Evolutionary conservation across 2,329 filamentous ascomycete species (phyloP).

Genomic region (Talaromyces sp.): DNA sequence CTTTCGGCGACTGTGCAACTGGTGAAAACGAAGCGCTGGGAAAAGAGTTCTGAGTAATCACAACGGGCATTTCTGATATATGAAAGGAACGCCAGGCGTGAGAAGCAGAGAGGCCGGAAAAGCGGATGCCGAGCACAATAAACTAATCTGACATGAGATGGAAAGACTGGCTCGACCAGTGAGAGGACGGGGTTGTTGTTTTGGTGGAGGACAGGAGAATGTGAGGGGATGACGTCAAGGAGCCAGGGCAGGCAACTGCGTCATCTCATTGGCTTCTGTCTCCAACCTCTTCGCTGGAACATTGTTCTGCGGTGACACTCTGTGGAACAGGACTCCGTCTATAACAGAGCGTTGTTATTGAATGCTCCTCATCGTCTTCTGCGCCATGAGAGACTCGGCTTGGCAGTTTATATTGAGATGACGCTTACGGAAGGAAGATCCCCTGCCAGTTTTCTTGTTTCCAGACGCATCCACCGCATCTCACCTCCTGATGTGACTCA

Average conservation of each 20-base stretch:
- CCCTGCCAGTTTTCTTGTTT: not conserved
- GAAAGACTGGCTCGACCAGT: too few relatives aligned
- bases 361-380: not conserved
- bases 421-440: not conserved
- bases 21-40: not conserved
- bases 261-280: not conserved
- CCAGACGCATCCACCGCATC: not conserved
- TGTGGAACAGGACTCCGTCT: not conserved
- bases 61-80: not conserved
- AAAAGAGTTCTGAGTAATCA: not conserved
- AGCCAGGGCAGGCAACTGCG: not conserved
- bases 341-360: not conserved
- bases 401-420: not conserved
- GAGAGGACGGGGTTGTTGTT: not conserved
- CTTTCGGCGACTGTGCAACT: not conserved
- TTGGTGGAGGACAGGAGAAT: not conserved
- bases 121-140: too few relatives aligned
- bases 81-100: not conserved
- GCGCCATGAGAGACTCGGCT: not conserved
- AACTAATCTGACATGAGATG: too few relatives aligned
- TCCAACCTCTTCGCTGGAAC: not conserved
- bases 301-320: not conserved
- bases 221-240: constrained; percentile 1
- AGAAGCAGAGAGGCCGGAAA: not conserved
- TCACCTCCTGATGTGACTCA: not conserved